Conservation (phyloP, 108 stramenopile genomes). For the Chaetoceros tenuissimus region DNA sequence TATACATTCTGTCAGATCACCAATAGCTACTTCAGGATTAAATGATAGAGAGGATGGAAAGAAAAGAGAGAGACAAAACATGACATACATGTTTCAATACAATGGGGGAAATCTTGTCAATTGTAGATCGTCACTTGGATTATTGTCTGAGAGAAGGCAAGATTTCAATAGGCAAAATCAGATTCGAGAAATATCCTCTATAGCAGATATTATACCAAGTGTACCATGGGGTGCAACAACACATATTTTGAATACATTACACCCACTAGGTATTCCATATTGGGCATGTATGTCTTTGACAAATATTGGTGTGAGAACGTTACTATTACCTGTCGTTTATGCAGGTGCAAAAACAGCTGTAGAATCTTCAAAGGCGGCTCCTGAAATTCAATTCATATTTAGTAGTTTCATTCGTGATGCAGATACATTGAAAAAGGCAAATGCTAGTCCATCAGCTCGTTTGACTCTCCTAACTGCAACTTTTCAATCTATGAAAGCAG, state of each 20-base stretch:
- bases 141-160: too few species aligned
- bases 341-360: slow-evolving; percentile 53
- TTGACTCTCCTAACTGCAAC: slow-evolving; percentile 33
- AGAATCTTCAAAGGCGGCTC: slow-evolving; percentile 62
- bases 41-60: too few species aligned
- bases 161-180: too few species aligned
- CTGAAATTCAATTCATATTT: slow-evolving; percentile 75
- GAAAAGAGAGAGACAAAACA: too few species aligned
- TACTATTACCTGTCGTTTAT: slow-evolving; percentile 63
- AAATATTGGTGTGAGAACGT: slow-evolving; percentile 47
- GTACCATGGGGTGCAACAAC: slow-evolving; percentile 71
- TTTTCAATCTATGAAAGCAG: slow-evolving; percentile 32
- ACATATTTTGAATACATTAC: slow-evolving; percentile 43
- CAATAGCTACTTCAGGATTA: too few species aligned
- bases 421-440: slow-evolving; percentile 35
- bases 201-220: too few species aligned
- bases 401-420: slow-evolving; percentile 61
- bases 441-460: slow-evolving; percentile 18
- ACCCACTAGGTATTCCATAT: slow-evolving; percentile 47
- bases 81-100: too few species aligned
- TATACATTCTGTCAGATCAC: too few species aligned
- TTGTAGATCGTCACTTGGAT: too few species aligned
- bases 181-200: too few species aligned
- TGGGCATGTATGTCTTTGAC: slow-evolving; percentile 72
- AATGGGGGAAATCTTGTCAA: too few species aligned